phyloP scores from a whole-genome alignment of 1,284 basidiomycete genomes.

The Leccinum ambiguum region DNA sequence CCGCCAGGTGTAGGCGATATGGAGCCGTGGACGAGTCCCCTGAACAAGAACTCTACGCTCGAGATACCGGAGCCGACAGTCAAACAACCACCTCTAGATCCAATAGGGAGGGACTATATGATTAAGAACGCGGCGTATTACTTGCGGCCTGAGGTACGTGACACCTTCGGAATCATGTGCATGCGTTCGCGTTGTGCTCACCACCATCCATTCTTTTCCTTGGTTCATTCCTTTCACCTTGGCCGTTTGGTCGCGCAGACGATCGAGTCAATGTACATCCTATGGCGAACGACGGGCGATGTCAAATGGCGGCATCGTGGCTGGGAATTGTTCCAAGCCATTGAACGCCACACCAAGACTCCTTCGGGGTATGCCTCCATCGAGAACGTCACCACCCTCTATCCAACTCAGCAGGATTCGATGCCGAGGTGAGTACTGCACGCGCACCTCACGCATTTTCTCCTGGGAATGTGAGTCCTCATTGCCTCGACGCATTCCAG shows the following conservation, averaged over 20 bases:
- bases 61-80: neutral
- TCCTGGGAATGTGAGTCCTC: neutral
- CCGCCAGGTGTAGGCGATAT: constrained; percentile 54
- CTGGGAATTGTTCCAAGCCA: constrained; percentile 71
- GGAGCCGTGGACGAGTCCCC: constrained; percentile 23
- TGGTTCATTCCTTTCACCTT: neutral
- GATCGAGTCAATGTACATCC: constrained; percentile 64
- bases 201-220: neutral
- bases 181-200: neutral
- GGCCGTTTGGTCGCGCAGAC: constrained; percentile 40
- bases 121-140: constrained; percentile 47
- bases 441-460: neutral
- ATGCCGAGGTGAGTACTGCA: constrained; percentile 14
- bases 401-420: constrained; percentile 21
- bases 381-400: constrained; percentile 40
- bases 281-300: constrained; percentile 73
- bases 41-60: neutral
- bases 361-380: constrained; percentile 59
- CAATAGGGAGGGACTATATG: constrained; percentile 39
- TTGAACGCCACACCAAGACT: constrained; percentile 58
- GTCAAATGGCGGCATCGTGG: constrained; percentile 72
- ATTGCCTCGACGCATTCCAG: constrained; percentile 33
- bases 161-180: neutral
- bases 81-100: neutral
- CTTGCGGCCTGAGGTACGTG: constrained; percentile 61